These are phyloP conservation scores for Schizosaccharomyces pombe DNA, from an alignment of 805 yeast species.

Conservation along the genomic window DNA sequence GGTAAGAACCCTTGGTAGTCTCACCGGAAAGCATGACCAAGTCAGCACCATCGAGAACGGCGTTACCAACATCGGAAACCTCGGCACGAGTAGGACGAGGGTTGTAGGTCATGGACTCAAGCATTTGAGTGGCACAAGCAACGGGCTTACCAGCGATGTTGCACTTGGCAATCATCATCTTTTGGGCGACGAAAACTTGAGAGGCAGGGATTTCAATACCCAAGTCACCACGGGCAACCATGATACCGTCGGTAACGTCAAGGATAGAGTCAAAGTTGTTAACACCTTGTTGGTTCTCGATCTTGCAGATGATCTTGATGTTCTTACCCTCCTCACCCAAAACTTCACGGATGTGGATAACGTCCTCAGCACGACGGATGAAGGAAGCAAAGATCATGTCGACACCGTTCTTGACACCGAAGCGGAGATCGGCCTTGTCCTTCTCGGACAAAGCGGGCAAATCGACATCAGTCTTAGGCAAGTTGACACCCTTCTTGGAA, in stretches of 20 bases:
- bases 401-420: slow-evolving; percentile 93
- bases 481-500: slow-evolving; percentile 96
- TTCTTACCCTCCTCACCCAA: slow-evolving; percentile 92
- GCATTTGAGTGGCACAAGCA: slow-evolving; percentile 98
- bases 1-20: slow-evolving; percentile 98
- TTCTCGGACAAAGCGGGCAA: slow-evolving; percentile 93
- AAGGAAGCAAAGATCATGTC: slow-evolving; percentile 98
- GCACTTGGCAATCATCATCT: slow-evolving; percentile 96
- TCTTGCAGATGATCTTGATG: slow-evolving; percentile 89
- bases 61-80: slow-evolving; percentile 97
- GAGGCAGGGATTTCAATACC: slow-evolving; percentile 99
- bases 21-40: slow-evolving; percentile 99
- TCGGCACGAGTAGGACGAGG: slow-evolving; percentile 99
- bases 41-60: slow-evolving; percentile 97
- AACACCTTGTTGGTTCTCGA: slow-evolving; percentile 99
- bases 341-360: slow-evolving; percentile 71
- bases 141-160: slow-evolving; percentile 98
- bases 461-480: slow-evolving; percentile 97
- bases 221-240: slow-evolving; percentile 99
- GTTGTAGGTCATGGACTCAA: slow-evolving; percentile 97
- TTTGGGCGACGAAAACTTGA: slow-evolving; percentile 93
- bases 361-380: slow-evolving; percentile 84
- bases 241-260: slow-evolving; percentile 89
- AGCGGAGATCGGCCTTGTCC: slow-evolving; percentile 74
- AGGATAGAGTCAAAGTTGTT: slow-evolving; percentile 96